These are phyloP conservation scores for Bipolaris cookei DNA, from an alignment of 2,329 filamentous ascomycete species.

Conservation along the genomic window DNA sequence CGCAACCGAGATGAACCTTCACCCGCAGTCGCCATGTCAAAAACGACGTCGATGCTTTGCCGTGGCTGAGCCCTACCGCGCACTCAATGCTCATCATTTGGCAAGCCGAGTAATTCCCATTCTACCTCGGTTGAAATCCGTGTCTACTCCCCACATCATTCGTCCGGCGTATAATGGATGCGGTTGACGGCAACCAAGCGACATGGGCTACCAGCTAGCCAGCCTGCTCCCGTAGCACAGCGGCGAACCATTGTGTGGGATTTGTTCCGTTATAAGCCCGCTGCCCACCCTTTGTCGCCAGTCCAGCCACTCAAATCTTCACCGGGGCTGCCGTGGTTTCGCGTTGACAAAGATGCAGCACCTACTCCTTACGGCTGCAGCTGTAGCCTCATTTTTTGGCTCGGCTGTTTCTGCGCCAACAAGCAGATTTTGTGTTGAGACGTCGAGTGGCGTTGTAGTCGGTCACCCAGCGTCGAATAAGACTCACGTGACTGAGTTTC, in stretches of 20 bases:
- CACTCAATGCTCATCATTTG: not conserved
- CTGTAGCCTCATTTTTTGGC: slow-evolving; percentile 17
- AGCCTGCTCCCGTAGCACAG: not conserved
- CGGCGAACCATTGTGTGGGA: slow-evolving; percentile 9
- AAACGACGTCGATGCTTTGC: slow-evolving; percentile 5
- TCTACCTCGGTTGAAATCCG: slow-evolving; percentile 1
- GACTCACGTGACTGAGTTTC: slow-evolving; percentile 38
- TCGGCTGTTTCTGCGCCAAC: slow-evolving; percentile 13
- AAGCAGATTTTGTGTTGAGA: slow-evolving; percentile 23
- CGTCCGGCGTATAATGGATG: not conserved
- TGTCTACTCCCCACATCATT: slow-evolving; percentile 3
- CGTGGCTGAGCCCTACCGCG: slow-evolving; percentile 3
- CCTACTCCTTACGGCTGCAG: slow-evolving; percentile 17
- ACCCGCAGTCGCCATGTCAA: slow-evolving; percentile 6
- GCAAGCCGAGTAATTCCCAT: not conserved
- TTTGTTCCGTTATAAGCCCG: slow-evolving; percentile 11
- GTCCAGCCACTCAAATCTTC: not conserved
- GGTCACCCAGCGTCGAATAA: slow-evolving; percentile 39
- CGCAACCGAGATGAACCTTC: slow-evolving; percentile 13
- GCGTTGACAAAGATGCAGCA: slow-evolving; percentile 24
- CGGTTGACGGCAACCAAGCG: slow-evolving; percentile 6
- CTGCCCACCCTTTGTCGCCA: not conserved
- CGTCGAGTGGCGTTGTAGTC: slow-evolving; percentile 41
- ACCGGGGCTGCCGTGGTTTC: slow-evolving; percentile 5
- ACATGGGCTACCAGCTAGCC: slow-evolving; percentile 5